A percentile compares a stretch with the other conserved stretches of the same genome.
Evolutionary conservation across 129 eudicot species (phyloP).

Genomic region (Flaveria trinervia): DNA sequence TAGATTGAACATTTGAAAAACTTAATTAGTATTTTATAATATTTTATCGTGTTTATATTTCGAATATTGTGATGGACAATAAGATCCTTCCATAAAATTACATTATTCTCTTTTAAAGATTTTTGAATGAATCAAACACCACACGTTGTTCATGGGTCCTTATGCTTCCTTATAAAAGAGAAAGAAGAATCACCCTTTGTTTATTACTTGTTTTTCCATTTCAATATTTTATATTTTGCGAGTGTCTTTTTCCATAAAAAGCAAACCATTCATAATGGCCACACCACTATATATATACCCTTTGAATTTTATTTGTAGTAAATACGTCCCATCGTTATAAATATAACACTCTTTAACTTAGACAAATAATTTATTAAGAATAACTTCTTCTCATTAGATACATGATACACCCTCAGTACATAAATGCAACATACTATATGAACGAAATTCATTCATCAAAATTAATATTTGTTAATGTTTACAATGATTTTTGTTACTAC

Average conservation of each 20-base stretch:
- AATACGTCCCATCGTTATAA: conserved; percentile 7
- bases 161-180: conserved; percentile 37
- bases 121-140: conserved; percentile 36
- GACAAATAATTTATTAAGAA: background rate
- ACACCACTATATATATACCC: conserved; percentile 19
- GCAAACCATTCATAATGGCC: conserved; percentile 31
- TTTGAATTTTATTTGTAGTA: conserved; percentile 6
- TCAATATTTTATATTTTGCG: conserved; percentile 15
- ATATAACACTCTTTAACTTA: background rate
- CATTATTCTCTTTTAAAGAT: conserved; percentile 15
- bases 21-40: too few relatives aligned
- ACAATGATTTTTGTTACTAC: background rate
- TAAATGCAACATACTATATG: background rate
- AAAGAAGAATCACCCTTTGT: conserved; percentile 37
- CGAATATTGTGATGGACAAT: background rate
- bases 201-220: conserved; percentile 22
- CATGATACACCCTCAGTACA: background rate
- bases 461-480: background rate
- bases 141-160: conserved; percentile 45
- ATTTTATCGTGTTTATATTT: background rate
- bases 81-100: conserved; percentile 11
- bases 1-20: too few relatives aligned
- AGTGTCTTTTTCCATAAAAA: conserved; percentile 31
- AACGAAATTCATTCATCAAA: too few relatives aligned
- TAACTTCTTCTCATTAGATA: background rate